Base-by-base conservation (phyloP, 176 grass and related monocot species). In the Aegilops bicornis region DNA sequence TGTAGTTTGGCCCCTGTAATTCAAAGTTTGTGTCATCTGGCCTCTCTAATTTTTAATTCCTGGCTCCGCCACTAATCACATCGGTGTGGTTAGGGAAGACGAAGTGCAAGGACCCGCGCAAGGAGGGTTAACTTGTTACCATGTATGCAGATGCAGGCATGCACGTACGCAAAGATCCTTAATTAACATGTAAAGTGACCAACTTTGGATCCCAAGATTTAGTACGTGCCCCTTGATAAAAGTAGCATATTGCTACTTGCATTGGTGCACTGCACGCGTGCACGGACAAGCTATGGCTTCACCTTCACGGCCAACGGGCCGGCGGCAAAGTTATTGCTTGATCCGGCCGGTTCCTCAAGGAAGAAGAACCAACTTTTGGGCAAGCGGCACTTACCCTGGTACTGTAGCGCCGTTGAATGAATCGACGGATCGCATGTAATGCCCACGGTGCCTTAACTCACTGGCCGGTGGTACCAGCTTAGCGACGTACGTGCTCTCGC, bases 391-490 rank as follows among this genome's bases (percentile, higher is more conserved):
- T 75, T 75, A 74, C 40, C 45, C 13, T 48, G 35, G 30, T 2
- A 73, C 70, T 73, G 70, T 73, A 73, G 70, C 39, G 39, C 14
- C 43, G 70, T 73, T 73, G 43, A 43, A 43, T 73, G 40, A 42
- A 47, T 75, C 1, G 6, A 48, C 70, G 65, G 2, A 58, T 40
- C 22, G 14, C 66, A 58, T 72, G 22, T 71, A 83, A 59, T 54
- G 80, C 43, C 80, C 64, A 52, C 65, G 47, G 80, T 43, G 37
- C 72, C 29, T 82, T 79, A 63, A 62, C 31, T 63, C 33, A 48
- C 24, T 29, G n/a, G 40, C 23, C 42, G 23, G 13, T 29, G 72
- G 72, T 75, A 75, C 72, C 42, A 29, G 72, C 42, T 48, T 17
- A 47, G 39, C n/a, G 13, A 17, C 71, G 40, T 73, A 24, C 64